phyloP scores from a whole-genome alignment of 768 basidiomycete genomes.

The Auricularia sp. region DNA sequence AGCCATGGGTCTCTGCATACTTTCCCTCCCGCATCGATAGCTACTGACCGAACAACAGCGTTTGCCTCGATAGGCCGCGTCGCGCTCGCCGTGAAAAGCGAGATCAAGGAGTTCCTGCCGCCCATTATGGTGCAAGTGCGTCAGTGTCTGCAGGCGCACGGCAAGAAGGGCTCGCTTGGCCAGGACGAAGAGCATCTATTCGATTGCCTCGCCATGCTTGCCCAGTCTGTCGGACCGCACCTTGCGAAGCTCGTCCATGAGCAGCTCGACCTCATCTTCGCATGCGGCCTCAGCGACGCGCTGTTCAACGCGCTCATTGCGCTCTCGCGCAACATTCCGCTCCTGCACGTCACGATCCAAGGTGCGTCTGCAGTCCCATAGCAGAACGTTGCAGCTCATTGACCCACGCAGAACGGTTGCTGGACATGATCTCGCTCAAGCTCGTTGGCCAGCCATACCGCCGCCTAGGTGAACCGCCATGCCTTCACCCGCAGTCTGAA shows the following conservation, averaged over 20 bases:
- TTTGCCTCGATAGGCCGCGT: constrained; percentile 38
- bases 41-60: constrained; percentile 14
- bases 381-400: background rate
- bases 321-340: constrained; percentile 32
- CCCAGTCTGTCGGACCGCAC: constrained; percentile 31
- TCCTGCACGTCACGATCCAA: constrained; percentile 33
- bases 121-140: constrained; percentile 31
- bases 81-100: constrained; percentile 29
- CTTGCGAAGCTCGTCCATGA: constrained; percentile 39
- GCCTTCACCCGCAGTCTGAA: constrained; percentile 4
- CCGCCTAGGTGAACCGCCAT: constrained; percentile 29
- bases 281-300: constrained; percentile 32
- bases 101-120: constrained; percentile 36
- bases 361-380: constrained; percentile 16
- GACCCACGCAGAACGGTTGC: constrained; percentile 27
- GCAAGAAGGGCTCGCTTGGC: constrained; percentile 30
- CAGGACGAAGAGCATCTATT: constrained; percentile 29
- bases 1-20: background rate
- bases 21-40: background rate
- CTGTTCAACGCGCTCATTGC: constrained; percentile 27
- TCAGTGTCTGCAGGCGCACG: constrained; percentile 29
- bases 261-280: constrained; percentile 38
- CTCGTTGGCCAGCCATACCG: constrained; percentile 31
- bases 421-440: constrained; percentile 31
- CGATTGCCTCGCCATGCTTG: constrained; percentile 34